Conservation (phyloP, 257 asterid genomes). For the Buddleja alternifolia region DNA sequence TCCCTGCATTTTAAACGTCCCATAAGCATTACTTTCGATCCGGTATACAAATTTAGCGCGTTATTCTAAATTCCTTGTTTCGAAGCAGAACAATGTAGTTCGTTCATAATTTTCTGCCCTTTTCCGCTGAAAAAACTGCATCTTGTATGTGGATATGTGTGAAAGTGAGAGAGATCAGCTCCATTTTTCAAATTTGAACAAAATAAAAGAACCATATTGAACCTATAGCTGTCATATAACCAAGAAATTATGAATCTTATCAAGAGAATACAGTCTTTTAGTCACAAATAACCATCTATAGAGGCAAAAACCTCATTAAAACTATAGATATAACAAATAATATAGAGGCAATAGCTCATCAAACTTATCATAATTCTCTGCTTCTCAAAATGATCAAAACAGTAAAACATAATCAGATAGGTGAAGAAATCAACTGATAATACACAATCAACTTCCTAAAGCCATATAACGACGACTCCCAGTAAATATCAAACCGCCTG, state of each 20-base stretch:
- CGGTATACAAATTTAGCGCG: no score
- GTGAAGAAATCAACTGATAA: constrained; percentile 29
- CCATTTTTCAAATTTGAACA: neutral
- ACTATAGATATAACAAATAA: constrained; percentile 21
- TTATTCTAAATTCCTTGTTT: no score
- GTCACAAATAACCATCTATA: constrained; percentile 23
- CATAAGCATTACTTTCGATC: no score
- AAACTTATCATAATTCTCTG: constrained; percentile 6
- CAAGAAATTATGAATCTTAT: constrained; percentile 6
- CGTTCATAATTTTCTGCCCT: no score
- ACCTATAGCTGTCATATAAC: constrained; percentile 6
- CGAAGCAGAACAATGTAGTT: no score
- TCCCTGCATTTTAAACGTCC: no score
- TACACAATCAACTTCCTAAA: constrained; percentile 32
- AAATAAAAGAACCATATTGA: neutral
- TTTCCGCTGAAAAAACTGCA: no score
- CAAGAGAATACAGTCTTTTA: constrained; percentile 3
- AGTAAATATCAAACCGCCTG: constrained; percentile 41
- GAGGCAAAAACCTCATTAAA: constrained; percentile 35
- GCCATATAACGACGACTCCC: no score
- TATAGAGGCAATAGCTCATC: constrained; percentile 22
- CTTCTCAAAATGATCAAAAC: constrained; percentile 30
- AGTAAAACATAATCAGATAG: constrained; percentile 31
- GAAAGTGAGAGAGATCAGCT: neutral
- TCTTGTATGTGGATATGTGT: no score